phyloP scores from a whole-genome alignment of 2,329 filamentous ascomycete genomes.

The Hymenoscyphus fructigenus region DNA sequence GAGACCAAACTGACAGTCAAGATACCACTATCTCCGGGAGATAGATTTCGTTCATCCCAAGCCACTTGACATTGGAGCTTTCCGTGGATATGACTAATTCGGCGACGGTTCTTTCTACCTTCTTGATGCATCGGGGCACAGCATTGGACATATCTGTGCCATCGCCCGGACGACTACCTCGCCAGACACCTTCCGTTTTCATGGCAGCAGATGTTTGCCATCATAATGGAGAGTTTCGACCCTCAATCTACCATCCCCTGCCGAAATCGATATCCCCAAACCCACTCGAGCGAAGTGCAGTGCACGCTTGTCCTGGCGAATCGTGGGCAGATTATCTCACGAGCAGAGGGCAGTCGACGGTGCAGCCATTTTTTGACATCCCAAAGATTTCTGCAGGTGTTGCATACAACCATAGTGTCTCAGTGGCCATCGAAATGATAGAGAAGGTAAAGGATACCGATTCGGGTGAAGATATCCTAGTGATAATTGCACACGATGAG shows the following conservation, averaged over 20 bases:
- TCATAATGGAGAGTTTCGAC: constrained; percentile 14
- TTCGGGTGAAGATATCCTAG: constrained; percentile 43
- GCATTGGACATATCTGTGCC: constrained; percentile 48
- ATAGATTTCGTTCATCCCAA: constrained; percentile 11
- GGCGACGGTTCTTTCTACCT: constrained; percentile 55
- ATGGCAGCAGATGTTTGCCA: constrained; percentile 50
- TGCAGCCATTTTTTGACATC: constrained; percentile 5
- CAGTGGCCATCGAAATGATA: constrained; percentile 37
- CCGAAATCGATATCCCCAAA: constrained; percentile 4
- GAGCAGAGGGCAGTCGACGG: background rate
- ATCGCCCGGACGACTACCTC: constrained; percentile 43
- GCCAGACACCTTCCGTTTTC: constrained; percentile 43
- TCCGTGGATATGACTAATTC: constrained; percentile 51
- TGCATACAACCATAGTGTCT: constrained; percentile 2
- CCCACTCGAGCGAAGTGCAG: no score
- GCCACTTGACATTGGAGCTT: constrained; percentile 41
- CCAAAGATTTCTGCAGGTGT: background rate
- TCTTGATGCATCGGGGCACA: constrained; percentile 42
- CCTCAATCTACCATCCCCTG: constrained; percentile 65
- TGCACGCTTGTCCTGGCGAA: background rate
- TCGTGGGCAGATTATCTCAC: background rate
- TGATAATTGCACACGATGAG: constrained; percentile 47
- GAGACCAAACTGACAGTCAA: no score
- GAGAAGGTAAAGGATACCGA: constrained; percentile 46
- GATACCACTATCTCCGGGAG: background rate